These are phyloP conservation scores for Celoporthe dispersa DNA, from an alignment of 2,329 filamentous ascomycete genomes.

Conservation along the genomic window DNA sequence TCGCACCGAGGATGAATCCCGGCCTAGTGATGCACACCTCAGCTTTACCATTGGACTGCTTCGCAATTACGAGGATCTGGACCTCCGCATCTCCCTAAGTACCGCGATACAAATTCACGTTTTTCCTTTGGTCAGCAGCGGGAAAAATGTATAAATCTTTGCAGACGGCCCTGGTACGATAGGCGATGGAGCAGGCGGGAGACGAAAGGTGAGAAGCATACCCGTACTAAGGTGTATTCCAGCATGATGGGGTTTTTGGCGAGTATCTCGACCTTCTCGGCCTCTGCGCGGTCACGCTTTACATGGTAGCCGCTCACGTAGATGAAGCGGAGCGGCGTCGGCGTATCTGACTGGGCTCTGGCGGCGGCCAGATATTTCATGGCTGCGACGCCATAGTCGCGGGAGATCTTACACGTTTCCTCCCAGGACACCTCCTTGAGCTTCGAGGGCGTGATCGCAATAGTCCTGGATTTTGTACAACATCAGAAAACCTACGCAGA, in stretches of 20 bases:
- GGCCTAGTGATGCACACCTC: conserved; percentile 47
- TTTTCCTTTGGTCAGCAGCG: conserved; percentile 2
- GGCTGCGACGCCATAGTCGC: conserved; percentile 33
- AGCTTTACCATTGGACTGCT: conserved; percentile 41
- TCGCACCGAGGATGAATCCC: conserved; percentile 43
- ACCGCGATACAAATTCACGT: not conserved
- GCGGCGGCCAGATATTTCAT: conserved; percentile 33
- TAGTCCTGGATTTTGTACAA: conserved; percentile 33
- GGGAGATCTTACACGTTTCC: conserved; percentile 34
- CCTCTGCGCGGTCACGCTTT: conserved; percentile 50
- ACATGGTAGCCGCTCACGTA: conserved; percentile 41
- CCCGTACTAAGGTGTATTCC: conserved; percentile 53
- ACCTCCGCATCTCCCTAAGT: conserved; percentile 53
- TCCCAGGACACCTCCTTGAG: conserved; percentile 28
- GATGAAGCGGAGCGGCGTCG: conserved; percentile 39
- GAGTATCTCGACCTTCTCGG: conserved; percentile 40
- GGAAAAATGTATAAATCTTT: not conserved
- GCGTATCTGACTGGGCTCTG: conserved; percentile 32
- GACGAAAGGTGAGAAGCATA: conserved; percentile 35
- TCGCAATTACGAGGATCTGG: conserved; percentile 46
- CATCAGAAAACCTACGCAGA: not conserved
- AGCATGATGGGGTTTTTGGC: conserved; percentile 17
- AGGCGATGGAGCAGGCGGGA: not conserved
- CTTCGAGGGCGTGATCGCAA: conserved; percentile 36
- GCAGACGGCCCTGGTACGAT: not conserved